Evolutionary conservation across 495 filamentous ascomycete genomes (phyloP), one percentile per base, ranked within the genome.

Genomic region (Amniculicola lignicola): DNA sequence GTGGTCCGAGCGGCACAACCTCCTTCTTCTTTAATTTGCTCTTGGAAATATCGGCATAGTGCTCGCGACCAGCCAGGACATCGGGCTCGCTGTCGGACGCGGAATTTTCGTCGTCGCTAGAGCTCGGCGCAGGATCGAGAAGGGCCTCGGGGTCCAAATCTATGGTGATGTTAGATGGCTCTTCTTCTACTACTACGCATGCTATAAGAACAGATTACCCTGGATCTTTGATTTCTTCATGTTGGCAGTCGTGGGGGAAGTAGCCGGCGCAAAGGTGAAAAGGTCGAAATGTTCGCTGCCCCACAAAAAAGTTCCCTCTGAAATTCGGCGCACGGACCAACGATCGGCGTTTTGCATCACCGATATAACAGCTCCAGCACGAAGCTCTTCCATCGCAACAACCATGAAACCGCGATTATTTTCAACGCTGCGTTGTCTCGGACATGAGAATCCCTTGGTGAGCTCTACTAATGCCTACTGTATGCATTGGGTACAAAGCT

Each of bases 381-480:
- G n/a, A n/a, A n/a, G n/a, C n/a, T n/a, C 41, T 25, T 18, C 16
- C 27, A 48, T 27, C 31, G 3, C 46, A 12, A 47, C 3, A 7
- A 57, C 19, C 22, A 43, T 57, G 45, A 79, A 70, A 60, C 72
- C 69, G 54, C 77, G 78, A 54, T 69, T 84, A 33, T 84, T 95
- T 57, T 88, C 88, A 10, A 83, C 83, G 0, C 62, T 82, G 21
- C 70, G 80, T 41, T 57, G 63, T 14, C 75, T 90, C 5, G 75
- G 73, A n/a, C 92, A 97, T 87, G 91, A 96, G 44, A 96, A 96
- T 64, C 92, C 92, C 1, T 70, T 96, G 68, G 92, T 95, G 74
- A 64, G 70, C 27, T 16, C 35, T 10, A 31, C 5, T 27, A 47
- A 50, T 24, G 33, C 23, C 12, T 29, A 21, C 4, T 12, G 5